Percentiles rank a stretch among this genome's conserved stretches.
Conservation (phyloP, 2,329 filamentous ascomycete genomes). For the Stagonosporopsis cucurbitacearum region DNA sequence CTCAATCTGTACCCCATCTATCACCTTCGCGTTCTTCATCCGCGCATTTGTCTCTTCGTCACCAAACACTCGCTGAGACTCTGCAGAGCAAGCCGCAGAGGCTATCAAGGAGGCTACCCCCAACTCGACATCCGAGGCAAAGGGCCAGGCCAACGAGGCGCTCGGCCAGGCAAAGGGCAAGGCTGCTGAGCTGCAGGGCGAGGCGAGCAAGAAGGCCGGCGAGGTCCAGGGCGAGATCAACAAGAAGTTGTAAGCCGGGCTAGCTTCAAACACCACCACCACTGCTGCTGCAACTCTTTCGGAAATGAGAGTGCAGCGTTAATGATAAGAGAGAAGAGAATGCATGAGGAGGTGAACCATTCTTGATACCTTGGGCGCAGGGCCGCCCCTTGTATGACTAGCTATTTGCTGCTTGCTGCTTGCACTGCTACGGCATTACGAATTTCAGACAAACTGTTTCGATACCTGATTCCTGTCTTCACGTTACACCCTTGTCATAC, state of each 20-base stretch:
- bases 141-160: conserved; percentile 42
- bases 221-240: conserved; percentile 55
- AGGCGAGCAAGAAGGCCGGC: conserved; percentile 51
- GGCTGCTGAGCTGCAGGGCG: conserved; percentile 47
- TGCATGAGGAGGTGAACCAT: neutral
- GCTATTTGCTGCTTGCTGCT: neutral
- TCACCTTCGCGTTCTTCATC: neutral
- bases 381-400: conserved; percentile 17
- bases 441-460: conserved; percentile 10
- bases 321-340: neutral
- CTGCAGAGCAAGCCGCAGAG: conserved; percentile 58
- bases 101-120: conserved; percentile 48
- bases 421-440: conserved; percentile 11
- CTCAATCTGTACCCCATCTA: too few species aligned
- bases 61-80: conserved; percentile 20
- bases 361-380: conserved; percentile 13
- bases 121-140: conserved; percentile 44
- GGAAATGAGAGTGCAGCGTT: neutral
- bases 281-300: neutral
- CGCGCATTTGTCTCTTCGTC: too few species aligned
- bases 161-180: conserved; percentile 49
- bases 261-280: too few species aligned
- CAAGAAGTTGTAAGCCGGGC: conserved; percentile 18
- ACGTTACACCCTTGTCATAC: too few species aligned
- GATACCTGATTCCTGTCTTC: too few species aligned